phyloP scores from a whole-genome alignment of 2,329 filamentous ascomycete species.

The Drechslerella stenobrocha region DNA sequence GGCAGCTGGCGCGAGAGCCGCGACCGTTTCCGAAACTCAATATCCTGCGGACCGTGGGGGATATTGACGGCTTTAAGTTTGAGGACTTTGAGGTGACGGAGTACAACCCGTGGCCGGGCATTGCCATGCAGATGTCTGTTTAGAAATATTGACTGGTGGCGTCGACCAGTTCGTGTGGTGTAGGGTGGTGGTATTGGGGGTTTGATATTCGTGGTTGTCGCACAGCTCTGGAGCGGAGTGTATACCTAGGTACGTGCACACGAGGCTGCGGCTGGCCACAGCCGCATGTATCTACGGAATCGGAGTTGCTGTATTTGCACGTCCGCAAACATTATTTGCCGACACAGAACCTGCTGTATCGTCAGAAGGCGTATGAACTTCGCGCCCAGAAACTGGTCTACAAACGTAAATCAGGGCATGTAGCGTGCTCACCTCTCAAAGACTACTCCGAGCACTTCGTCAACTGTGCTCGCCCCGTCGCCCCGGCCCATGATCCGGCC shows the following conservation, averaged over 20 bases:
- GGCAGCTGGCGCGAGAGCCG: constrained; percentile 79
- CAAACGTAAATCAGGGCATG: too few species aligned
- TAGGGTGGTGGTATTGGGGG: constrained; percentile 11
- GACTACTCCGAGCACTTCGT: constrained; percentile 92
- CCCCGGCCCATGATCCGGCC: constrained; percentile 85
- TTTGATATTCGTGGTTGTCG: constrained; percentile 3
- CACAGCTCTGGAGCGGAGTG: constrained; percentile 32
- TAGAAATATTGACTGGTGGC: constrained; percentile 54
- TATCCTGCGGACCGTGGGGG: constrained; percentile 68
- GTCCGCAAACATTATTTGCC: constrained; percentile 39
- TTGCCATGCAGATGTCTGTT: constrained; percentile 99
- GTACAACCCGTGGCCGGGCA: constrained; percentile 86
- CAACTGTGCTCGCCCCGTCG: constrained; percentile 77
- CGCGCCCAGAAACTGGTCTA: too few species aligned
- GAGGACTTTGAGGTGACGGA: constrained; percentile 86
- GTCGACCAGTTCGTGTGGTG: background rate
- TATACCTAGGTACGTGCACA: constrained; percentile 1
- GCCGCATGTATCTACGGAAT: background rate
- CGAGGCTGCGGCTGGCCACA: background rate
- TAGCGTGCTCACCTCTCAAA: constrained; percentile 84
- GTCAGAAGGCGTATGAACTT: constrained; percentile 5
- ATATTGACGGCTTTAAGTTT: constrained; percentile 84
- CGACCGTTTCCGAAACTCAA: constrained; percentile 76
- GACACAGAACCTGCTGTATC: constrained; percentile 29
- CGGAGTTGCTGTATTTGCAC: too few species aligned